phyloP scores from a whole-genome alignment of 2,329 filamentous ascomycete species.

The Hypoxylon sp. region DNA sequence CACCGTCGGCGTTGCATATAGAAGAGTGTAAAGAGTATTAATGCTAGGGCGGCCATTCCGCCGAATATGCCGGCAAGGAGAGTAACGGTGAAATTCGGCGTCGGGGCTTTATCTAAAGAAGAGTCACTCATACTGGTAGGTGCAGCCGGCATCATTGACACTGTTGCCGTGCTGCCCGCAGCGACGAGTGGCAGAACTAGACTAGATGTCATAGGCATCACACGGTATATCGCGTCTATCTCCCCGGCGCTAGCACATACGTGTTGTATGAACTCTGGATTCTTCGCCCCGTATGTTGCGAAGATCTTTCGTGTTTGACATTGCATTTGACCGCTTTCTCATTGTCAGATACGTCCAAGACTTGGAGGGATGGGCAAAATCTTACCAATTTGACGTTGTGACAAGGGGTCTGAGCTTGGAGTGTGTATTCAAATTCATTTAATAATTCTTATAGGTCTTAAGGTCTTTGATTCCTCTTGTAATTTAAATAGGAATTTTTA shows the following conservation, averaged over 20 bases:
- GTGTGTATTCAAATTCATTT: no score
- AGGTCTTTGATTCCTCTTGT: no score
- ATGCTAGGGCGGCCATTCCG: slow-evolving; percentile 6
- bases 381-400: no score
- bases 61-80: slow-evolving; percentile 19
- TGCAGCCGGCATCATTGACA: background rate
- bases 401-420: no score
- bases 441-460: no score
- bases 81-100: slow-evolving; percentile 7
- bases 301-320: slow-evolving; percentile 26
- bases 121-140: background rate
- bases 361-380: no score
- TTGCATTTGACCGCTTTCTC: slow-evolving; percentile 22
- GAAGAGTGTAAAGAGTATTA: slow-evolving; percentile 20
- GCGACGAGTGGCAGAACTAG: slow-evolving; percentile 15
- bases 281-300: slow-evolving; percentile 2
- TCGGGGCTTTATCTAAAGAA: background rate
- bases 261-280: slow-evolving; percentile 12
- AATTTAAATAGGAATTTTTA: no score
- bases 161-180: slow-evolving; percentile 1
- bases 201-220: slow-evolving; percentile 21
- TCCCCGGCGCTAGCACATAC: slow-evolving; percentile 18
- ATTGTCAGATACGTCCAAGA: no score
- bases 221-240: slow-evolving; percentile 17
- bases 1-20: slow-evolving; percentile 15